Base-by-base conservation (phyloP, 352 stramenopile genomes). In the Halophytophthora batemanensis region DNA sequence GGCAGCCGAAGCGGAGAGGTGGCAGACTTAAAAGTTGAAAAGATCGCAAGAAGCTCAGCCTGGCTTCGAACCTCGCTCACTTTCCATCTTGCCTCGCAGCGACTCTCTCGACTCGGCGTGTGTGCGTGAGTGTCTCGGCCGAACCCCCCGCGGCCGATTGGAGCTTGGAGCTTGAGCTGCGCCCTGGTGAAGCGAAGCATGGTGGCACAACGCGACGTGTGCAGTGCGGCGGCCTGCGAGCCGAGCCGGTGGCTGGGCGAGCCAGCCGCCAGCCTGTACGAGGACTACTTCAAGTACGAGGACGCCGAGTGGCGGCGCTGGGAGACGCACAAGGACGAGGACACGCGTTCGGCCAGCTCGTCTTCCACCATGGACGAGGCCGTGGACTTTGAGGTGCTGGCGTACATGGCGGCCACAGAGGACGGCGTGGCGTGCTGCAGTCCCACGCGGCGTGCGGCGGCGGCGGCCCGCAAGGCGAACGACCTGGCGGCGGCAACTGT, bases 351-450 rank as follows among this genome's bases (percentile, higher is more conserved):
- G 31, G 63, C 64, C 41, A 37, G 45, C 19, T 71, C 58, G 23
- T 50, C 41, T 1, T 51, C 37, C 37, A 71, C 55, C 19, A 56
- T 65, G 35, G 58, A 79, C 45, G 69, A 74, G 37, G 52, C 53
- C 21, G 50, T 71, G 18, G 71, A 82, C 63, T 55, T 82, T 18
- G 71, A 82, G 40, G 71, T 42, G 38, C 54, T 82, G 22, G 59
- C 55, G n/a, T 63, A 61, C 42, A 61, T 67, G 42, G 66, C 36
- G 14, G 58, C 42, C 45, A 63, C 34, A 34, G 58, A 50, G 29
- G 64, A 65, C 45, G 61, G 65, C 46, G 55, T 48, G 49, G 45
- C 62, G 31, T 67, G 43, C 25, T 49, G 46, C 25, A 45, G 46
- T 28, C 37, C 38, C 12, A 48, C 47, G 25, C 52, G 52, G 33